Base-by-base conservation (phyloP, 768 basidiomycete genomes). In the Phaeotremella skinneri region DNA sequence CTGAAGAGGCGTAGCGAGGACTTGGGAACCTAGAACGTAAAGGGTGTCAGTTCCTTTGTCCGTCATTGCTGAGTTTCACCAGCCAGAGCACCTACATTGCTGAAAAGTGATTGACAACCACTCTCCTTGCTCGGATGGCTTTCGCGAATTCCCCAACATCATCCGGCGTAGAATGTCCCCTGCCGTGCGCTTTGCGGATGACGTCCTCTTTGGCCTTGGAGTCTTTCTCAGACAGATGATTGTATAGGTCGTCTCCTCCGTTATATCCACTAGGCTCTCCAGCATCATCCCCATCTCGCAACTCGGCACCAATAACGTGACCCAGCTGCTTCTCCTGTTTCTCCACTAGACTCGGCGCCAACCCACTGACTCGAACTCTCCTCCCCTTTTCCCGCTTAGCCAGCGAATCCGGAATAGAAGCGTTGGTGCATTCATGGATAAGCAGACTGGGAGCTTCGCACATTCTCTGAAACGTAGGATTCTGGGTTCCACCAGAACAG, bases 321-420 rank as follows among this genome's bases (percentile, higher is more conserved):
- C 65, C 60, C 30, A 48, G 43, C 34, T 56, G 53, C 11, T 48
- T 55, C 30, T 70, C 67, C 53, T 74, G 20, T 42, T 71, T 63
- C 51, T 61, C 47, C 5, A 72, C 69, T 45, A 78, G 55, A 41
- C 62, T 70, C 20, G 64, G 75, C 71, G 88, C 89, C 20, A 89
- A 73, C 57, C 90, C 89, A 20, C 82, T 81, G 25, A 84, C 64
- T 13, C 76, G 53, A 37, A 68, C 55, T 27, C 71, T 71, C 62
- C 74, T 82, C 14, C 87, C 83, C 74, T 86, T 88, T 56, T 85
- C 84, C 0, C 84, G 81, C 53, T 80, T 83, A 70, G 83, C 85
- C 48, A 87, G 82, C 47, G 85, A 85, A 9, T 87, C 84, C 26
- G 74, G 64, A 20, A 76, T 70, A 55, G 68, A 64, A n/a, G 68